Conservation (phyloP, 2,329 filamentous ascomycete genomes). For the Claviceps citrina region DNA sequence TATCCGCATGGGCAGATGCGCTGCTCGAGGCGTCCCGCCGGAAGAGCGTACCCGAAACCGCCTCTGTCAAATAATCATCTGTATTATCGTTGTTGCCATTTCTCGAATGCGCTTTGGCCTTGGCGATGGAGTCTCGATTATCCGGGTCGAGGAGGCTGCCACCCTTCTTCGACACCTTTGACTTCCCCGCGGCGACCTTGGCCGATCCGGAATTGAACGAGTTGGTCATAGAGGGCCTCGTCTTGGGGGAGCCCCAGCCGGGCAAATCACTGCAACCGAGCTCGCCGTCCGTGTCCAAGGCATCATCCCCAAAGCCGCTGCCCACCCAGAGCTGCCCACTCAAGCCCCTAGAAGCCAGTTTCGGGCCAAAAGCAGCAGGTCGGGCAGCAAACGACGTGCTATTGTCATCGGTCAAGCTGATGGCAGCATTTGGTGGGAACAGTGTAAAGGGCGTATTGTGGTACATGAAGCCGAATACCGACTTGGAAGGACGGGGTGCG, state of each 20-base stretch:
- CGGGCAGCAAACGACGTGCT: slow-evolving; percentile 91
- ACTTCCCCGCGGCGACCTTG: slow-evolving; percentile 8
- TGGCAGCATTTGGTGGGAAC: slow-evolving; percentile 88
- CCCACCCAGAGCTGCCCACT: slow-evolving; percentile 90
- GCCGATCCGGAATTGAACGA: slow-evolving; percentile 18
- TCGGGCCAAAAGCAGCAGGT: slow-evolving; percentile 82
- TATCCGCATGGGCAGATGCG: slow-evolving; percentile 58
- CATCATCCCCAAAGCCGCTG: slow-evolving; percentile 76
- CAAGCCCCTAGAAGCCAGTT: slow-evolving; percentile 57
- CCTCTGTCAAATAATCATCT: slow-evolving; percentile 65
- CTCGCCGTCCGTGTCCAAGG: slow-evolving; percentile 58
- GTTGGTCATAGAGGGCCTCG: slow-evolving; percentile 28
- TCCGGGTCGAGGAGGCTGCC: slow-evolving; percentile 14
- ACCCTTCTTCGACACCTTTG: slow-evolving; percentile 9
- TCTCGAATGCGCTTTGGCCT: slow-evolving; percentile 5
- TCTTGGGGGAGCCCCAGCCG: slow-evolving; percentile 57
- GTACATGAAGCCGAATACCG: slow-evolving; percentile 40
- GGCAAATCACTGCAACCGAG: slow-evolving; percentile 90
- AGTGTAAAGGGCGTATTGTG: slow-evolving; percentile 68
- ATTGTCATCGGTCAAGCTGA: slow-evolving; percentile 94
- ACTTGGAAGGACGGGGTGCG: slow-evolving; percentile 11
- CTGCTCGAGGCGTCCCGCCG: slow-evolving; percentile 21
- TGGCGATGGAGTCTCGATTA: slow-evolving; percentile 11
- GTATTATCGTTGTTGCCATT: slow-evolving; percentile 52
- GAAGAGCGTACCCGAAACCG: slow-evolving; percentile 17